A percentile compares a stretch with the other conserved stretches of the same genome.
Evolutionary conservation across 2,329 filamentous ascomycete species (phyloP).

Genomic region (Cercospora sp.): DNA sequence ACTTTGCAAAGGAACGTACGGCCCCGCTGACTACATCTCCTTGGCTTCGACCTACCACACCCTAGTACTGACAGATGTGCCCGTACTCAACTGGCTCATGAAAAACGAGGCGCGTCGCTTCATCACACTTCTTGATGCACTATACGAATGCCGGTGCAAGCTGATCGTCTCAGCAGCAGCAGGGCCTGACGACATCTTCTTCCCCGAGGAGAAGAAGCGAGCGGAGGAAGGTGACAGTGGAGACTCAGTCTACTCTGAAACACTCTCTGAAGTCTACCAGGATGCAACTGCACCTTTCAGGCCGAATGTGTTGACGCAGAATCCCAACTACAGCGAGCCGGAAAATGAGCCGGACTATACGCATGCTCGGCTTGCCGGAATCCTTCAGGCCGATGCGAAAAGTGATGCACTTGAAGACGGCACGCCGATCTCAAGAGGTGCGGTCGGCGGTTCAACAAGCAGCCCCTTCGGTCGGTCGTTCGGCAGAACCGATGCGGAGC

Average conservation of each 20-base stretch:
- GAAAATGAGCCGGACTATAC: slow-evolving; percentile 40
- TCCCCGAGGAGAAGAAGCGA: slow-evolving; percentile 56
- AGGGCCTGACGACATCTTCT: slow-evolving; percentile 74
- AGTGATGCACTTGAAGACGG: slow-evolving; percentile 51
- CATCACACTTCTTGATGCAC: slow-evolving; percentile 67
- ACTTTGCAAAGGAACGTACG: slow-evolving; percentile 65
- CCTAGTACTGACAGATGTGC: slow-evolving; percentile 69
- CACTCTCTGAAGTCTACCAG: slow-evolving; percentile 73
- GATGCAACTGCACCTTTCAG: slow-evolving; percentile 75
- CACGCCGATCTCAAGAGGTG: slow-evolving; percentile 21
- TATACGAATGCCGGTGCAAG: slow-evolving; percentile 80
- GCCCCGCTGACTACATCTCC: slow-evolving; percentile 79
- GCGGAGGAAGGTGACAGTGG: slow-evolving; percentile 28
- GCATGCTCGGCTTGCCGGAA: slow-evolving; percentile 39
- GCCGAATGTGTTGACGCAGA: slow-evolving; percentile 72
- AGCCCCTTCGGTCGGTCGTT: slow-evolving; percentile 41
- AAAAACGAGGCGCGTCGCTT: slow-evolving; percentile 81
- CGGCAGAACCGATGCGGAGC: slow-evolving; percentile 36
- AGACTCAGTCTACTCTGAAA: slow-evolving; percentile 64
- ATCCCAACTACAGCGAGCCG: slow-evolving; percentile 39
- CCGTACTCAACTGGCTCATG: slow-evolving; percentile 63
- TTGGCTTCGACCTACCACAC: slow-evolving; percentile 79
- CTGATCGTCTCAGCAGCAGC: slow-evolving; percentile 67
- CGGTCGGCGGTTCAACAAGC: slow-evolving; percentile 23
- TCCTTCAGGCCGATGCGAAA: slow-evolving; percentile 46